A percentile compares a stretch with the other conserved stretches of the same genome.
Conservation (phyloP, 495 filamentous ascomycete species). For the Parathielavia appendiculata region DNA sequence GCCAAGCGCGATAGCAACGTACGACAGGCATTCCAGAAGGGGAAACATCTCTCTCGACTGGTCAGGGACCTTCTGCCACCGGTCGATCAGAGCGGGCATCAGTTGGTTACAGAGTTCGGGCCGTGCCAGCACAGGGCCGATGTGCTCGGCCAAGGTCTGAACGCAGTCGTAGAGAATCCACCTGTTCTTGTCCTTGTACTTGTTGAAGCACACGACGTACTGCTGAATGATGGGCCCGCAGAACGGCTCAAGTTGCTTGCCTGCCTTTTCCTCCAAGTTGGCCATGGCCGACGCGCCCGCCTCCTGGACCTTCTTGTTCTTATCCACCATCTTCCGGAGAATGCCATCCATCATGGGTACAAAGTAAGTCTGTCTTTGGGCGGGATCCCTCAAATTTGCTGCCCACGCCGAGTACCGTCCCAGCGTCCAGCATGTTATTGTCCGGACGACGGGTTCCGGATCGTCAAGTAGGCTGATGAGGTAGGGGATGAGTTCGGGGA, state of each 20-base stretch:
- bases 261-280: conserved; percentile 90
- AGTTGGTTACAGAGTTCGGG: conserved; percentile 75
- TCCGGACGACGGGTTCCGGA: conserved; percentile 82
- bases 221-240: conserved; percentile 86
- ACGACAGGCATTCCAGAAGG: conserved; percentile 89
- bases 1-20: conserved; percentile 82
- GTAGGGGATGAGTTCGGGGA: conserved; percentile 86
- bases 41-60: conserved; percentile 93
- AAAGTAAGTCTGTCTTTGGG: conserved; percentile 71
- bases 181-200: conserved; percentile 98
- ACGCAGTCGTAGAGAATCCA: conserved; percentile 99
- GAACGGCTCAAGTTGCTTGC: conserved; percentile 71
- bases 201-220: conserved; percentile 84
- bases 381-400: conserved; percentile 61
- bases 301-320: conserved; percentile 96
- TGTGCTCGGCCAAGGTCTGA: conserved; percentile 90
- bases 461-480: conserved; percentile 84
- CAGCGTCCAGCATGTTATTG: conserved; percentile 97
- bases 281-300: conserved; percentile 95
- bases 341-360: conserved; percentile 98
- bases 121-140: conserved; percentile 70
- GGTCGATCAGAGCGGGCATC: conserved; percentile 89
- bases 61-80: conserved; percentile 84
- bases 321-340: conserved; percentile 86
- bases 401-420: conserved; percentile 94